Evolutionary conservation across 441 rosid genomes (phyloP).

Genomic region (Croton laevigatus): DNA sequence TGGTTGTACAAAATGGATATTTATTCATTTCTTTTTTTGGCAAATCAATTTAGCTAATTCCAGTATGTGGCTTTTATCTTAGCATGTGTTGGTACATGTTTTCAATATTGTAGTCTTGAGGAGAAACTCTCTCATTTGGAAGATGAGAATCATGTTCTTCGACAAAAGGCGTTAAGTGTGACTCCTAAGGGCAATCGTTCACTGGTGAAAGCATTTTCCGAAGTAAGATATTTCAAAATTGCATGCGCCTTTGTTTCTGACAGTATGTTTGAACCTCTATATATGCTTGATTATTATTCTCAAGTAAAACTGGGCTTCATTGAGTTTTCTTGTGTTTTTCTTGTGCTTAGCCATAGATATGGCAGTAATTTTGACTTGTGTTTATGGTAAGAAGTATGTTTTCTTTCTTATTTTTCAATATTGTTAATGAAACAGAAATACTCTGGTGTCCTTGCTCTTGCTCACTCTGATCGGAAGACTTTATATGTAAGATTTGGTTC

Average conservation of each 20-base stretch:
- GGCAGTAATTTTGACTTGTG: conserved; percentile 12
- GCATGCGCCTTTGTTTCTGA: neutral
- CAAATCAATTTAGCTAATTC: conserved; percentile 3
- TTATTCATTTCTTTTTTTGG: neutral
- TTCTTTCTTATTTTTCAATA: conserved; percentile 5
- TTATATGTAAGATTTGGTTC: conserved; percentile 58
- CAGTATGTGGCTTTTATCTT: conserved; percentile 8
- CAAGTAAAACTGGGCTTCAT: neutral
- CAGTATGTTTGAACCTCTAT: neutral
- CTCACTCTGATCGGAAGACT: conserved; percentile 55
- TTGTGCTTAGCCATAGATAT: neutral
- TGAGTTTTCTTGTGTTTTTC: neutral
- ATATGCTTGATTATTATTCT: neutral
- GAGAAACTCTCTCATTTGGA: conserved; percentile 72
- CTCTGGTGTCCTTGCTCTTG: conserved; percentile 47
- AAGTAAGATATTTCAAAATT: conserved; percentile 50
- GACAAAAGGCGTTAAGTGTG: conserved; percentile 66
- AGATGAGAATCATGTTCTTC: conserved; percentile 84
- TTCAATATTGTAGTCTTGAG: conserved; percentile 52
- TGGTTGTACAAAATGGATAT: neutral
- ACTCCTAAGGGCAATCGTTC: conserved; percentile 54
- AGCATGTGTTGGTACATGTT: conserved; percentile 14
- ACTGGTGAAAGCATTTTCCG: conserved; percentile 52
- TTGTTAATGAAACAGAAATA: conserved; percentile 53
- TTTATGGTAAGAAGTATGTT: neutral